Evolutionary conservation across 1,284 basidiomycete genomes (phyloP), one percentile per base, ranked within the genome.

Genomic region (Naganishia sp.): DNA sequence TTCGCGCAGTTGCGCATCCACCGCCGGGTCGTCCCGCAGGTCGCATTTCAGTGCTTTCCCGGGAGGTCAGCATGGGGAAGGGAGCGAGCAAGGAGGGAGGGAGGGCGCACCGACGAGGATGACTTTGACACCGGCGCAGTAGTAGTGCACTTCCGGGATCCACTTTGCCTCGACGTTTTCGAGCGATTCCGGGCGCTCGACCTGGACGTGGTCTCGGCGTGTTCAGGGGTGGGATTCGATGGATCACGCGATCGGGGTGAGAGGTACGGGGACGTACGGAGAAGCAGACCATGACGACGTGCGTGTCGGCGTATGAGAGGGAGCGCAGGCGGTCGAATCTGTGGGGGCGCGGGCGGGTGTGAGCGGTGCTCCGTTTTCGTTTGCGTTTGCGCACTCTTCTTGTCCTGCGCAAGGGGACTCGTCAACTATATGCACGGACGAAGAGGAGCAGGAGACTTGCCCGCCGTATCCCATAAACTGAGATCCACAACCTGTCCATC

Each of bases 381-480:
- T 28, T 28, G 28, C 28, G 28, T 28, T 28, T 28, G 21, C 65
- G 13, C 23, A 66, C 68, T 69, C 60, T 57, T 61, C 65, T 47
- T 65, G 58, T 10, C 57, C 49, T 61, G 28, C 28, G 28, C 28
- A 28, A 28, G 28, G 28, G 28, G 28, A 28, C 28, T 28, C 28
- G 28, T 28, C 28, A 28, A 28, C 28, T 28, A 28, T 28, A 28
- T 28, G 28, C 28, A 28, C 28, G 28, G 28, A 28, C 28, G 28
- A 28, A 28, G 28, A 28, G 28, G 28, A 28, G 28, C 28, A 28
- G 28, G 28, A 11, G 23, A 41, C 57, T 7, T 73, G 91, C 92
- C 92, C 45, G 94, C 94, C 47, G 94, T 97, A 77, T 98, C 95
- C 94, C 94, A 98, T 67, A 98, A 76, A 74, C 91, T 92, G 55